Base-by-base conservation (phyloP, 306 rosid genomes). In the Hylodesmum podocarpum region DNA sequence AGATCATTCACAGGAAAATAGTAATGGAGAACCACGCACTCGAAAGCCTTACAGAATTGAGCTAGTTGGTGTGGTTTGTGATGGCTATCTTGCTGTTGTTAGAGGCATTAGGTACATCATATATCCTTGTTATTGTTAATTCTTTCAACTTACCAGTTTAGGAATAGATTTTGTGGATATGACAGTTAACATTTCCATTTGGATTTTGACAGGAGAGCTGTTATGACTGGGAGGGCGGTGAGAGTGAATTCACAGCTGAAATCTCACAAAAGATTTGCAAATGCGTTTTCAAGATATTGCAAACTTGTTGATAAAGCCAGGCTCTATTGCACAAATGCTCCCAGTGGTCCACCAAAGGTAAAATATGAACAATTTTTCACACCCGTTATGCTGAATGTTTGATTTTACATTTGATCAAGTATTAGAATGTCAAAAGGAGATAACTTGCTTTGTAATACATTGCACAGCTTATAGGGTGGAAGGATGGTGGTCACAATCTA, bases 181-280 rank as follows among this genome's bases (percentile, higher is more conserved):
- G 63, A 22, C 57, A 4, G n/a, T 28, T 57, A 28, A 75, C 78
- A 72, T 59, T 44, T 72, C 4, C 8, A 0, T n/a, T 46, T 70
- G 62, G 7, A 74, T 66, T 65, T 73, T 71, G 75, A 51, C 84
- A 91, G 99, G 92, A 88, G 99, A 85, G 94, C 97, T 49, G 84
- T 95, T 72, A 80, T 88, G 85, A 70, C 88, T 39, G 82, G 91
- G 9, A 89, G 99, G 57, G 99, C 98, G 62, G 99, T 95, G 72
- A 89, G 98, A 78, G 96, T 92, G 29, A 91, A 86, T 73, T 91
- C 97, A 16, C 97, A 96, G 66, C 53, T 96, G 84, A 81, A 82
- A 74, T 96, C 99, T 70, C 99, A 96, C 88, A 91, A 88, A 81
- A 92, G 97, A 79, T 96, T 96, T 91, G 99, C 97, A 1, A 84